phyloP scores from a whole-genome alignment of 495 filamentous ascomycete species.

The Hypoxylon subgilvum region DNA sequence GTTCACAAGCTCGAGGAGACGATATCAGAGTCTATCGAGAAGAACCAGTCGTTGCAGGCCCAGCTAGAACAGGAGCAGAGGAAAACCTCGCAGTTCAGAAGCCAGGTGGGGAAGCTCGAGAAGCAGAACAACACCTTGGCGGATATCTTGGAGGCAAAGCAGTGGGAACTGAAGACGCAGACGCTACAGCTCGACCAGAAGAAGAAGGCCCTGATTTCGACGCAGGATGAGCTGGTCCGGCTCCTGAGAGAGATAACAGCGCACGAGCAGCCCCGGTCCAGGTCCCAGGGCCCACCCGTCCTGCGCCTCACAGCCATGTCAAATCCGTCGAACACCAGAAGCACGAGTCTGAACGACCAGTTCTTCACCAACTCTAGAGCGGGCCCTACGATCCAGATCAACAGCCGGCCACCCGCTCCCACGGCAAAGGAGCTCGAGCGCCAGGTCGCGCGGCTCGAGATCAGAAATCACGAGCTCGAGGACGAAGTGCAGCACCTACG shows the following conservation, averaged over 20 bases:
- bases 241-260: too few species aligned
- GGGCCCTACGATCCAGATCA: background rate
- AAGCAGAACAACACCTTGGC: background rate
- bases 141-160: background rate
- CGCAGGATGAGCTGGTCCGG: too few species aligned
- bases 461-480: background rate
- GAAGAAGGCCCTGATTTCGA: too few species aligned
- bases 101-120: background rate
- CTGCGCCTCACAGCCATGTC: too few species aligned
- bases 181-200: too few species aligned
- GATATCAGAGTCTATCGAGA: background rate
- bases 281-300: too few species aligned
- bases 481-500: background rate
- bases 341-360: too few species aligned
- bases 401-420: background rate
- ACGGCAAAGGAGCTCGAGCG: background rate
- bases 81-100: background rate
- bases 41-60: background rate
- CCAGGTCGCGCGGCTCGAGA: background rate
- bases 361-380: too few species aligned
- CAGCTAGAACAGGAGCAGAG: background rate
- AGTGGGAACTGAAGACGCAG: too few species aligned
- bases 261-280: too few species aligned
- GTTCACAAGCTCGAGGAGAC: background rate
- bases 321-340: too few species aligned